phyloP scores from a whole-genome alignment of 2,329 filamentous ascomycete species.

The Drechslerella coelobrocha region DNA sequence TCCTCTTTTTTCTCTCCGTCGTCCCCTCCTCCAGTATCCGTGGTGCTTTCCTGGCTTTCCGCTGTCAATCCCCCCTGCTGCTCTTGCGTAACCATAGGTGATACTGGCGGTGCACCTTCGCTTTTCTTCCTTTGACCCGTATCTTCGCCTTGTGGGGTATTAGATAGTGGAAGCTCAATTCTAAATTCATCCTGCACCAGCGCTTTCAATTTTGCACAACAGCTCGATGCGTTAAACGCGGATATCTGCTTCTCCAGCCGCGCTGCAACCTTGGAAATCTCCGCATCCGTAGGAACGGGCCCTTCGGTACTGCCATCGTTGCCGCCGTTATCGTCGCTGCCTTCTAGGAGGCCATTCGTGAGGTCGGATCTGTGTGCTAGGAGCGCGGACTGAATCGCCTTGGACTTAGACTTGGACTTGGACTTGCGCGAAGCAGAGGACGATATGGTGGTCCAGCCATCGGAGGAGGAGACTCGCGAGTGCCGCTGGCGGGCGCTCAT shows the following conservation, averaged over 20 bases:
- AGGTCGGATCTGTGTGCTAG: conserved; percentile 42
- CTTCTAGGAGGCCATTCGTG: neutral
- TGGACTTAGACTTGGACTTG: conserved; percentile 6
- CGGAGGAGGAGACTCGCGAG: conserved; percentile 32
- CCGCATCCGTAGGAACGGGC: neutral
- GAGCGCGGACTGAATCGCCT: conserved; percentile 7
- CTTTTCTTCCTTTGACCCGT: neutral
- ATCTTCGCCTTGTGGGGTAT: neutral
- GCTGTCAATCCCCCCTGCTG: neutral
- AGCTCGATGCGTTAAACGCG: conserved; percentile 15
- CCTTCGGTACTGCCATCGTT: neutral
- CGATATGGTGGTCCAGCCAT: conserved; percentile 48
- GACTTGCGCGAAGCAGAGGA: conserved; percentile 14
- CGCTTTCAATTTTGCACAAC: conserved; percentile 22
- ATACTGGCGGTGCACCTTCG: no score
- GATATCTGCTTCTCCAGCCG: conserved; percentile 31
- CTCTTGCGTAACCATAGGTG: no score
- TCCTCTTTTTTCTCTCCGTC: neutral
- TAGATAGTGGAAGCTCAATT: neutral
- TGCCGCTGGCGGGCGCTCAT: conserved; percentile 49
- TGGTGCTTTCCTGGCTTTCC: no score
- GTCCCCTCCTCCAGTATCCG: no score
- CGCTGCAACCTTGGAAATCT: conserved; percentile 14
- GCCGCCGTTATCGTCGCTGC: neutral
- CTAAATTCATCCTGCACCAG: conserved; percentile 6